Evolutionary conservation across 768 basidiomycete genomes (phyloP), one percentile per base, ranked within the genome.

Genomic region (Pilatotrama ljubarskyi): DNA sequence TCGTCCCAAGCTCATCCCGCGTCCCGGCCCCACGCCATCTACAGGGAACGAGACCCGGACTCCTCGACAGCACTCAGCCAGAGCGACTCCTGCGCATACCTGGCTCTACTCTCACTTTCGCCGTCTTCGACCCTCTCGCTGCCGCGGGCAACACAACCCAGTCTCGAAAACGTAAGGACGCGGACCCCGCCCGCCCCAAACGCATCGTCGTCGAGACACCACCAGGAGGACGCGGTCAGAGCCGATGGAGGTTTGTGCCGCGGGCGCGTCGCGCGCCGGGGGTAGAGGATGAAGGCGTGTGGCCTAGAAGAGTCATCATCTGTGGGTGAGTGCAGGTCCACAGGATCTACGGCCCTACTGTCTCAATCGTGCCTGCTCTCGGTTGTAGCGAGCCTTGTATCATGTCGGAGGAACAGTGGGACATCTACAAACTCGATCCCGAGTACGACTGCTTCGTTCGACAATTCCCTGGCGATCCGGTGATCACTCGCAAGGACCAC

Each of bases 351-450:
- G 18, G 42, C 20, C 48, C 6, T 36, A 5, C 14, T 42, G n/a
- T 5, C 3, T 15, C 22, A 15, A 37, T 59, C 47, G 40, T 41
- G 49, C 46, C 55, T 8, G 65, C 60, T n/a, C n/a, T n/a, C n/a
- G n/a, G n/a, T n/a, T n/a, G n/a, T 59, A 87, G 86, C 10, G 74
- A 82, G 72, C 69, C 71, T 0, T 72, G 82, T 52, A 70, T 80
- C 58, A 82, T 81, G 68, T 81, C 82, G 18, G 87, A 88, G 69
- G 88, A 92, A 36, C 90, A 91, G 70, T 93, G 91, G 91, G 91
- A 93, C 61, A 85, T 92, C 26, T 87, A 91, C 74, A 92, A 91
- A 68, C 79, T 93, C 8, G 91, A 93, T 68, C 84, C 87, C 2
- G 71, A 73, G n/a, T 92, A 92, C 64, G 80, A 82, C 22, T 93